Evolutionary conservation across 352 stramenopile species (phyloP).

Genomic region (Detonula confervacea): DNA sequence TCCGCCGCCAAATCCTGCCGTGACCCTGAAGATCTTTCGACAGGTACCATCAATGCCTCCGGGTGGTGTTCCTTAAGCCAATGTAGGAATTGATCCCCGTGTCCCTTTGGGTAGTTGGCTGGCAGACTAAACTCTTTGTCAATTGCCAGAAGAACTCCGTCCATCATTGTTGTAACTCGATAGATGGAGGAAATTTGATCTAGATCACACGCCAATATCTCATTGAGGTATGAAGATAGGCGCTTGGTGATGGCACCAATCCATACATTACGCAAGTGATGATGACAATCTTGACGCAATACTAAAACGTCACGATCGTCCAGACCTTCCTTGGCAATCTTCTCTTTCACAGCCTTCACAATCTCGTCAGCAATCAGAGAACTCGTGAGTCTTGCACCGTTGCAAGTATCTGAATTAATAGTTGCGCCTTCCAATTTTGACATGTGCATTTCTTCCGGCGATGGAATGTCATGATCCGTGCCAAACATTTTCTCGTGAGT

Average conservation of each 20-base stretch:
- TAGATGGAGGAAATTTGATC: constrained; percentile 6
- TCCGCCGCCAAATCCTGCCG: constrained; percentile 30
- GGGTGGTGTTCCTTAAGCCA: constrained; percentile 34
- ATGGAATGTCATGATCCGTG: constrained; percentile 30
- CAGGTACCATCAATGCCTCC: constrained; percentile 8
- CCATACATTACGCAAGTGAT: constrained; percentile 26
- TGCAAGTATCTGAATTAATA: constrained; percentile 22
- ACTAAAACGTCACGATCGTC: background rate
- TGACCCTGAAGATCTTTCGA: constrained; percentile 2
- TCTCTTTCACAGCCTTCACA: background rate
- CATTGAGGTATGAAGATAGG: constrained; percentile 14
- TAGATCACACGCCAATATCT: constrained; percentile 10
- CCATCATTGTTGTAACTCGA: background rate
- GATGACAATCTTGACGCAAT: background rate
- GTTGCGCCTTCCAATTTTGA: constrained; percentile 3
- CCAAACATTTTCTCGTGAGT: background rate
- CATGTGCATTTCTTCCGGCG: constrained; percentile 5
- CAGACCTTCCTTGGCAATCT: background rate
- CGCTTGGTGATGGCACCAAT: constrained; percentile 12
- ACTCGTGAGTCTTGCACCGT: background rate
- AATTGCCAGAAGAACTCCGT: constrained; percentile 19
- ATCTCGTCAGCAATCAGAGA: background rate
- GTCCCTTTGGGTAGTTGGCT: constrained; percentile 22
- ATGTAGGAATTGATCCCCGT: constrained; percentile 20
- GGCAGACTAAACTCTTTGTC: constrained; percentile 34